Evolutionary conservation across 108 stramenopile species (phyloP).

Genomic region (Discostella stelligeroides): DNA sequence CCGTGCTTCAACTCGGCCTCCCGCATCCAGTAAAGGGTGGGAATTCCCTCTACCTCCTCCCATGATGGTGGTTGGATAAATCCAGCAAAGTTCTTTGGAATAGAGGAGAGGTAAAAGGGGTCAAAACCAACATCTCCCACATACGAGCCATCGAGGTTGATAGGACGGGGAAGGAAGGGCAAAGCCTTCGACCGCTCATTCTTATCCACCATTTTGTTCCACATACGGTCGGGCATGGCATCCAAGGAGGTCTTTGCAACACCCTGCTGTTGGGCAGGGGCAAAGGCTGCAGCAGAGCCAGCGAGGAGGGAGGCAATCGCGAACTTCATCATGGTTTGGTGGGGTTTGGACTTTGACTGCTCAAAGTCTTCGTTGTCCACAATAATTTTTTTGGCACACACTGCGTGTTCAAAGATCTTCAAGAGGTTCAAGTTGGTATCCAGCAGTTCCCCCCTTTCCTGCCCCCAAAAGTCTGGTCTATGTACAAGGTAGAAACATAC

Average conservation of each 20-base stretch:
- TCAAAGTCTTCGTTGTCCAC: no score
- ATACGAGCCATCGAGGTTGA: conserved; percentile 86
- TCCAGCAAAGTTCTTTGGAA: conserved; percentile 91
- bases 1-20: conserved; percentile 91
- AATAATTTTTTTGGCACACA: no score
- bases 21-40: conserved; percentile 92
- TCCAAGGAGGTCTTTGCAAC: conserved; percentile 57
- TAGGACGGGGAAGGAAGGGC: conserved; percentile 87
- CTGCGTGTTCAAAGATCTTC: no score
- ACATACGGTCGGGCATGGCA: conserved; percentile 83
- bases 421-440: no score
- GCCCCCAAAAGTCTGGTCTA: no score
- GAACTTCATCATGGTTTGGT: conserved; percentile 72
- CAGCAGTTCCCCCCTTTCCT: no score
- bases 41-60: conserved; percentile 79
- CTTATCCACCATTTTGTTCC: conserved; percentile 90
- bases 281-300: conserved; percentile 80
- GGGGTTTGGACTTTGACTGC: background rate
- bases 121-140: conserved; percentile 95
- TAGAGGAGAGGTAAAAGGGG: conserved; percentile 90
- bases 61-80: conserved; percentile 91
- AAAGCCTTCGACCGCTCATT: conserved; percentile 72
- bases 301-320: conserved; percentile 76
- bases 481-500: no score
- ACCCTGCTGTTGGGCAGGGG: conserved; percentile 53